Conservation (phyloP, 306 rosid genomes). For the Pterocarpus macrocarpus region DNA sequence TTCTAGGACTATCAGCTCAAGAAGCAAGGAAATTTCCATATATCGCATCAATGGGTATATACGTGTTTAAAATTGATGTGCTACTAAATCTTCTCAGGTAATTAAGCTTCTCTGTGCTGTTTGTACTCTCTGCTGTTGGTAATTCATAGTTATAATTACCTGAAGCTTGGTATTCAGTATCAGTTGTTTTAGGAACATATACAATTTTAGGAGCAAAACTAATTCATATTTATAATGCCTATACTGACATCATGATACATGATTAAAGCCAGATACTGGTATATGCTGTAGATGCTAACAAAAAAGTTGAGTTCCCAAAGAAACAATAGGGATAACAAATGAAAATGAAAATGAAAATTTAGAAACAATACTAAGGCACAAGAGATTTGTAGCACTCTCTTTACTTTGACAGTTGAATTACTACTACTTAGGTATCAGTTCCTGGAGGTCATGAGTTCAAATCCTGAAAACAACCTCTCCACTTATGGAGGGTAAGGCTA, state of each 20-base stretch:
- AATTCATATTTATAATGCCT: not conserved
- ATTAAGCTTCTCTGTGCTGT: constrained; percentile 23
- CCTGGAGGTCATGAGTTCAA: too few relatives aligned
- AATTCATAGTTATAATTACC: too few relatives aligned
- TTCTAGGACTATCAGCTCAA: constrained; percentile 57
- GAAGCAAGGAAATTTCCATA: constrained; percentile 59
- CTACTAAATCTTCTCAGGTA: constrained; percentile 64
- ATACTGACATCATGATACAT: not conserved
- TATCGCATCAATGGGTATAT: constrained; percentile 67
- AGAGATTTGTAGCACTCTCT: not conserved
- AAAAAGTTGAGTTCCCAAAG: not conserved
- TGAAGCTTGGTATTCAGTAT: not conserved
- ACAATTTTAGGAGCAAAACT: constrained; percentile 1
- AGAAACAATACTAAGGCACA: not conserved
- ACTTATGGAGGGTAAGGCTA: too few relatives aligned
- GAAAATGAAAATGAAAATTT: not conserved
- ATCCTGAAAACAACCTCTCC: too few relatives aligned
- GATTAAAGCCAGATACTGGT: not conserved
- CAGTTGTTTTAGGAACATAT: constrained; percentile 3
- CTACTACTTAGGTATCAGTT: not conserved
- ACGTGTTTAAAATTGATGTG: constrained; percentile 60
- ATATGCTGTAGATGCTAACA: not conserved
- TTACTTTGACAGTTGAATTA: not conserved
- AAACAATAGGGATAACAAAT: not conserved
- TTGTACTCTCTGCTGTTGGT: constrained; percentile 2